Base-by-base conservation (phyloP, 2,329 filamentous ascomycete genomes). In the Botrytis porri region DNA sequence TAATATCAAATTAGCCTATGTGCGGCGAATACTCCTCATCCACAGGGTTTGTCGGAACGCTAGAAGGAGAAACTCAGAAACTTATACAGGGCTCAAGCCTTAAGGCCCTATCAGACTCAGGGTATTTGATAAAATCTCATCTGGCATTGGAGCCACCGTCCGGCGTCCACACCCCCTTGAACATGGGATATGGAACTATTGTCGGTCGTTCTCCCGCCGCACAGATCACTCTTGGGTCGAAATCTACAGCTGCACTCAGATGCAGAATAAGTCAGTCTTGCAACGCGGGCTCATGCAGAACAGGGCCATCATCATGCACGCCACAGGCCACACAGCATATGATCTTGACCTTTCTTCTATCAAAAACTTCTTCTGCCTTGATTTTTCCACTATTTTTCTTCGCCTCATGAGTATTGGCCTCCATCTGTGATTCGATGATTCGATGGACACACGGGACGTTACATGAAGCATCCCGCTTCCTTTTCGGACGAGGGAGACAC, bases 171-270 rank as follows among this genome's bases (percentile, higher is more conserved):
- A 64, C 41, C n/a, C 37, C 8, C 54, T 54, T 14, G 64, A 22
- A 67, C 48, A 41, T 67, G 25, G 48, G n/a, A 41, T n/a, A 39
- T 67, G 32, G 64, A 64, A 54, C 45, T 35, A 54, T 67, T 67
- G 39, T 66, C 45, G 61, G 35, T 48, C 48, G 51, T 72, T 67
- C 51, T 59, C 60, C 61, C 62, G 70, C 63, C 69, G 70, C 70
- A 72, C 70, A 69, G 70, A 72, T 72, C 70, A 72, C 51, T 45
- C 62, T 32, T 48, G 57, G 70, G 62, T 72, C 63, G 20, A 69
- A 43, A 48, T 71, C 70, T 71, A 54, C 69, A 71, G 45, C n/a
- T 69, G 65, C 65, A 57, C n/a, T 43, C 20, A 41, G 39, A 67
- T 57, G 48, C 64, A 67, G 35, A 64, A 45, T 22, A 35, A 35